phyloP scores from a whole-genome alignment of 305 asterid genomes.

The Galium porrigens region DNA sequence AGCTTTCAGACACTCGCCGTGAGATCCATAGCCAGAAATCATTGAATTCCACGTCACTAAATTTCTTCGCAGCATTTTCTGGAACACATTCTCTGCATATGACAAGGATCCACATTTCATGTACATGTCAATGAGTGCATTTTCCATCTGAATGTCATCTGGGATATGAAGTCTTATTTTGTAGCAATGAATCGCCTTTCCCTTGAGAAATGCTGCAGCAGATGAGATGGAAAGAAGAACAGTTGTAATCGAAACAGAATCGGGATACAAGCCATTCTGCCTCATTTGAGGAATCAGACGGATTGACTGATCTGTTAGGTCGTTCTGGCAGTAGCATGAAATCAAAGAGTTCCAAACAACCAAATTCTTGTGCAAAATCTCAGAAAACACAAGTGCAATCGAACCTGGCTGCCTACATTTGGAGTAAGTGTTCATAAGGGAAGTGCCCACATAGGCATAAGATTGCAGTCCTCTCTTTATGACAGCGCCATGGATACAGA shows the following conservation, averaged over 20 bases:
- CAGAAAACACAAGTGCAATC: constrained; percentile 35
- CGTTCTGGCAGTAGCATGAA: constrained; percentile 49
- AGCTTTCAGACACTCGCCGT: constrained; percentile 51
- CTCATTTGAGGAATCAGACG: constrained; percentile 43
- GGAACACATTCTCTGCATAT: constrained; percentile 38
- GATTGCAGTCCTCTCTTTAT: constrained; percentile 45
- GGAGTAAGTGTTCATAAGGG: constrained; percentile 53
- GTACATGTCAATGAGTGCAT: constrained; percentile 59
- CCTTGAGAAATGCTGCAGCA: constrained; percentile 47
- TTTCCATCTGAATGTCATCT: constrained; percentile 45
- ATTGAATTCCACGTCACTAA: constrained; percentile 63
- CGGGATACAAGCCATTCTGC: constrained; percentile 40
- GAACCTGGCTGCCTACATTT: constrained; percentile 35
- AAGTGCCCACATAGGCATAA: constrained; percentile 43
- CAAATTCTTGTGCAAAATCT: constrained; percentile 37
- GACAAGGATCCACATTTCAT: constrained; percentile 54
- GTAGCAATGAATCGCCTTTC: constrained; percentile 54
- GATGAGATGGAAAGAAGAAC: constrained; percentile 53
- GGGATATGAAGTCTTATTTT: constrained; percentile 28
- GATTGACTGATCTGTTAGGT: constrained; percentile 37
- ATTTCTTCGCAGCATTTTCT: constrained; percentile 30
- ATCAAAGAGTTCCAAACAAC: constrained; percentile 71
- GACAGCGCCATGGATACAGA: constrained; percentile 42
- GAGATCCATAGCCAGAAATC: constrained; percentile 67
- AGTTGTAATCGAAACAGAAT: constrained; percentile 43